Evolutionary conservation across 192 early-diverging fungal genomes (phyloP).

Genomic region (Coemansia interrupta): DNA sequence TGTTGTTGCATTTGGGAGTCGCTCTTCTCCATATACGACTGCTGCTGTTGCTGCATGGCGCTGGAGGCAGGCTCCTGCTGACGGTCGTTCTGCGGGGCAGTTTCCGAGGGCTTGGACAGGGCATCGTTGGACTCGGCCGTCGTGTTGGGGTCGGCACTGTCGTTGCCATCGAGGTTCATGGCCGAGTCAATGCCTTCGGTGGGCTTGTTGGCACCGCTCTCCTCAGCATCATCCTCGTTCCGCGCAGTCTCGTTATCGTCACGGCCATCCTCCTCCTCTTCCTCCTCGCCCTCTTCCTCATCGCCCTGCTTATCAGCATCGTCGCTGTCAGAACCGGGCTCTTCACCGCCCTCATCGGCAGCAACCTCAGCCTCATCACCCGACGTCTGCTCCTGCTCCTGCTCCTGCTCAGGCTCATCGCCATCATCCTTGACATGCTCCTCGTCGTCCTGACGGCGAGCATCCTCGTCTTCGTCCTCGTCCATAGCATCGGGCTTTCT

Average conservation of each 20-base stretch:
- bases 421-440: conserved; percentile 23
- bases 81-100: conserved; percentile 23
- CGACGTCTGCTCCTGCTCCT: conserved; percentile 37
- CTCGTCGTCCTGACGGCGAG: not conserved
- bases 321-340: conserved; percentile 10
- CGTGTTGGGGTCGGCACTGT: conserved; percentile 36
- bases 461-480: conserved; percentile 40
- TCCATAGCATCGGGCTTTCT: conserved; percentile 39
- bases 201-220: conserved; percentile 56
- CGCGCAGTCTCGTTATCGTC: conserved; percentile 41
- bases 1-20: conserved; percentile 13
- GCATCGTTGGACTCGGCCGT: conserved; percentile 36
- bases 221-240: conserved; percentile 52
- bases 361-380: not conserved
- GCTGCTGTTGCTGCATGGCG: conserved; percentile 15
- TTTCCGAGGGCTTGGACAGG: conserved; percentile 26
- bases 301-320: conserved; percentile 20
- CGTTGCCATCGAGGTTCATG: conserved; percentile 57
- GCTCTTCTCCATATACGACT: conserved; percentile 12
- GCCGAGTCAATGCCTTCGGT: conserved; percentile 56
- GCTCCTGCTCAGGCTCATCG: conserved; percentile 20
- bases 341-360: conserved; percentile 11
- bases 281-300: conserved; percentile 40
- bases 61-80: conserved; percentile 27
- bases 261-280: conserved; percentile 52